Conservation (phyloP, 83 land plant species). For the Thuja plicata region DNA sequence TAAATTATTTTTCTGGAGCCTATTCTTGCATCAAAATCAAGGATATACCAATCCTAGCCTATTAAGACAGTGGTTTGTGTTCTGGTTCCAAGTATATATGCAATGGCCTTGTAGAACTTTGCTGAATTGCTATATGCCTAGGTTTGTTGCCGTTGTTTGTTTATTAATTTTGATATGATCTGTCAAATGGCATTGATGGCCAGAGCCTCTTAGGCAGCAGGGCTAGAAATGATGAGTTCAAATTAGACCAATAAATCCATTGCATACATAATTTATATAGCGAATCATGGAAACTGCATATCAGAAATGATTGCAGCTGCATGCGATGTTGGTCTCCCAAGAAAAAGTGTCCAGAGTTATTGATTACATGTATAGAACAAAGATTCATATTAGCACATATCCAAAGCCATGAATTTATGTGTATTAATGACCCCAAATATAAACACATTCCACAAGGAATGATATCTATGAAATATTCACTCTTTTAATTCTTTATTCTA, state of each 20-base stretch:
- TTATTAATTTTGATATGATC: background rate
- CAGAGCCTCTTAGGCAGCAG: background rate
- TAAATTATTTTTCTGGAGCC: background rate
- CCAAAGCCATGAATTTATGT: background rate
- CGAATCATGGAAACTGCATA: background rate
- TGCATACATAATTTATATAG: background rate
- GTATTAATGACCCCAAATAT: background rate
- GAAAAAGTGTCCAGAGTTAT: background rate
- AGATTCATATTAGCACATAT: background rate
- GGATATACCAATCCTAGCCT: background rate
- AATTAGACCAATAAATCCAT: background rate
- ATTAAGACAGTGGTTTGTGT: background rate
- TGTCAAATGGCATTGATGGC: background rate
- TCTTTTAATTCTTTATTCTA: background rate
- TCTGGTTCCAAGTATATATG: background rate
- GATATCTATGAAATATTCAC: background rate
- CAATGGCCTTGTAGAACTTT: background rate
- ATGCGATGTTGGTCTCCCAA: background rate
- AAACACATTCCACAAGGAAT: too few species aligned
- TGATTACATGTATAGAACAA: background rate
- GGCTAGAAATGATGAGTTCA: background rate
- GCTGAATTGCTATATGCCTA: background rate
- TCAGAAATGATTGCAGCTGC: background rate
- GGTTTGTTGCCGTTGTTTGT: background rate
- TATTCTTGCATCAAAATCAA: background rate